These are phyloP conservation scores for Trichosporon sp. DNA, from an alignment of 1,284 basidiomycete genomes.

Conservation along the genomic window DNA sequence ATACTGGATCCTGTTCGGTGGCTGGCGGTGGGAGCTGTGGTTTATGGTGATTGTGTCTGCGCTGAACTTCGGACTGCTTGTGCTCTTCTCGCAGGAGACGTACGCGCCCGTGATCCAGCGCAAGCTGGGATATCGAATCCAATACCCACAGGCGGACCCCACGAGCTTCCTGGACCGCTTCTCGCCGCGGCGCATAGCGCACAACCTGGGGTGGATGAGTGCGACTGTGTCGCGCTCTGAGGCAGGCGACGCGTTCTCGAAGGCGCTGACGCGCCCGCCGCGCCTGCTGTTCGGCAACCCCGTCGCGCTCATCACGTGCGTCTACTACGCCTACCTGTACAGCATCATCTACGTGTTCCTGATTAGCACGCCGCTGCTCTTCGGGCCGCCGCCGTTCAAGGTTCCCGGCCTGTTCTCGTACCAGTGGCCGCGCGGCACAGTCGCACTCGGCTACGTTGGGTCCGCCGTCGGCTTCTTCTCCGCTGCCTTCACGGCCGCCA, in stretches of 20 bases:
- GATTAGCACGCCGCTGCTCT: conserved; percentile 50
- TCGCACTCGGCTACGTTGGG: conserved; percentile 50
- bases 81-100: conserved; percentile 41
- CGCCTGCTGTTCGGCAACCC: conserved; percentile 48
- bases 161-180: conserved; percentile 17
- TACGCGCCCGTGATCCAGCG: conserved; percentile 45
- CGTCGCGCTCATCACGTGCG: conserved; percentile 48
- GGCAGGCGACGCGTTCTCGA: conserved; percentile 28
- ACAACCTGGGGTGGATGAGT: conserved; percentile 37
- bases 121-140: conserved; percentile 29
- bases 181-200: conserved; percentile 21
- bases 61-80: conserved; percentile 35
- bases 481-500: conserved; percentile 45
- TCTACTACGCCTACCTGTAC: conserved; percentile 53
- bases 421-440: conserved; percentile 44
- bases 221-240: conserved; percentile 37
- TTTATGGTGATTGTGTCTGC: conserved; percentile 40
- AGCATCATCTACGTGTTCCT: conserved; percentile 50
- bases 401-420: conserved; percentile 46
- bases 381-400: conserved; percentile 42
- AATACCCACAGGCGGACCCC: conserved; percentile 21
- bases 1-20: conserved; percentile 41
- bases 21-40: conserved; percentile 48
- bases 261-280: conserved; percentile 49
- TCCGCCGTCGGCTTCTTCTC: conserved; percentile 49